phyloP scores from a whole-genome alignment of 2,329 filamentous ascomycete species.

The Colletotrichum agaves region DNA sequence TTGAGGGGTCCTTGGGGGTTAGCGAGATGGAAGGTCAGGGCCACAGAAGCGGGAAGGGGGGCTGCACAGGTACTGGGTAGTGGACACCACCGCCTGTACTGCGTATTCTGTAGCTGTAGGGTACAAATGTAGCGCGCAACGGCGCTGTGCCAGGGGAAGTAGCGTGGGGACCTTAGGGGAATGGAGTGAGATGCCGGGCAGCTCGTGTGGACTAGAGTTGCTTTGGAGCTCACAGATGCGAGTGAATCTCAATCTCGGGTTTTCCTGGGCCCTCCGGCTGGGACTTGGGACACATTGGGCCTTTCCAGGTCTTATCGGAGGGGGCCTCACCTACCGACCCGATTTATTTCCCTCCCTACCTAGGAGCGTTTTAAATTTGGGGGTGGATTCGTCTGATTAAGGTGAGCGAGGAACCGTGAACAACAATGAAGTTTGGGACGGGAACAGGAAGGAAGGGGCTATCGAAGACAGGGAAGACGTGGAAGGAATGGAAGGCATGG shows the following conservation, averaged over 20 bases:
- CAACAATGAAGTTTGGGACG: not conserved
- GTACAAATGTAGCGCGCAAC: not conserved
- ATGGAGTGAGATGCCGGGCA: not conserved
- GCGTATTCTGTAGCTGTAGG: not conserved
- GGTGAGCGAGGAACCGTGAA: slow-evolving; percentile 15
- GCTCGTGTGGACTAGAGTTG: slow-evolving; percentile 3
- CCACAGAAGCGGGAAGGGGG: slow-evolving; percentile 21
- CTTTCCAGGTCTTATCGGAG: not conserved
- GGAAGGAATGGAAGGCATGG: slow-evolving; percentile 3
- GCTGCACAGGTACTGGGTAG: slow-evolving; percentile 15
- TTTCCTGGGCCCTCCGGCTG: slow-evolving; percentile 14
- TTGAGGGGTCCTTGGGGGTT: not conserved
- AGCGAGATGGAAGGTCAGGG: slow-evolving; percentile 14
- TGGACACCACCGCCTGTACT: slow-evolving; percentile 2
- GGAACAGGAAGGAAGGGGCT: slow-evolving; percentile 1
- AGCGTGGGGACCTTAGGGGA: slow-evolving; percentile 10
- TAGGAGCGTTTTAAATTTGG: slow-evolving; percentile 2
- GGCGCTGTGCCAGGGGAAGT: not conserved
- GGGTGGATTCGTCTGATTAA: slow-evolving; percentile 29
- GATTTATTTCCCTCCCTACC: not conserved
- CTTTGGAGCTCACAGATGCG: not conserved
- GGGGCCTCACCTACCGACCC: not conserved
- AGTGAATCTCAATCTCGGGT: slow-evolving; percentile 9
- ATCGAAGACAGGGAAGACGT: slow-evolving; percentile 24
- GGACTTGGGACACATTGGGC: slow-evolving; percentile 9